A percentile compares a stretch with the other conserved stretches of the same genome.
These are phyloP conservation scores for Aspergillus jensenii DNA, from an alignment of 2,329 filamentous ascomycete genomes.

Conservation along the genomic window DNA sequence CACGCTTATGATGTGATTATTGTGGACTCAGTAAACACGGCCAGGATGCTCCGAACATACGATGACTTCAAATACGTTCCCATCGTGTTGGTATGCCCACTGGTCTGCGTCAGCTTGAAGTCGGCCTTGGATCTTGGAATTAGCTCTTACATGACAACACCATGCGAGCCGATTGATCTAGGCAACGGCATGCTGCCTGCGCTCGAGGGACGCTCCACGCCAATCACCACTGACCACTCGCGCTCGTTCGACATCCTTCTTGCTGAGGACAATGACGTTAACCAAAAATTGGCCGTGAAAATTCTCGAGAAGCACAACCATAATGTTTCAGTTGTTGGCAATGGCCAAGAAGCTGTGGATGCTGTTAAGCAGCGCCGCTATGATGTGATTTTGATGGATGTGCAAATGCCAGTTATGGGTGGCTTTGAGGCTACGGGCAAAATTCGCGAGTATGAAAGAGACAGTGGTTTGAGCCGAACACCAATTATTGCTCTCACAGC, in stretches of 20 bases:
- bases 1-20: slow-evolving; percentile 91
- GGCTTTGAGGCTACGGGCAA: slow-evolving; percentile 96
- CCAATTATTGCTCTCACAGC: slow-evolving; percentile 96
- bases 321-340: slow-evolving; percentile 74
- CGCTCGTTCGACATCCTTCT: slow-evolving; percentile 94
- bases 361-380: slow-evolving; percentile 90
- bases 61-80: slow-evolving; percentile 98
- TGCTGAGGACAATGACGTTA: slow-evolving; percentile 96
- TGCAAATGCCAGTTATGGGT: slow-evolving; percentile 99
- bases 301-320: slow-evolving; percentile 93
- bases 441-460: slow-evolving; percentile 91
- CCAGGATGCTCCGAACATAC: slow-evolving; percentile 77
- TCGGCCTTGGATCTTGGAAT: slow-evolving; percentile 93
- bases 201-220: slow-evolving; percentile 87
- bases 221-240: slow-evolving; percentile 87
- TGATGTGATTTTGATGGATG: slow-evolving; percentile 97
- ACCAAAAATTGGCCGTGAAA: slow-evolving; percentile 92
- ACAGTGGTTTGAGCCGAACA: slow-evolving; percentile 74
- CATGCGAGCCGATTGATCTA: slow-evolving; percentile 88
- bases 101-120: slow-evolving; percentile 89
- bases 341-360: slow-evolving; percentile 89
- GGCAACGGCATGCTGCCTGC: slow-evolving; percentile 96
- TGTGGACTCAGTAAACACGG: slow-evolving; percentile 89
- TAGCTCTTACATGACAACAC: slow-evolving; percentile 98
- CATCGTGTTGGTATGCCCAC: slow-evolving; percentile 84